Conservation (phyloP, 202 grass and related monocot genomes). For the Carex arenaria region DNA sequence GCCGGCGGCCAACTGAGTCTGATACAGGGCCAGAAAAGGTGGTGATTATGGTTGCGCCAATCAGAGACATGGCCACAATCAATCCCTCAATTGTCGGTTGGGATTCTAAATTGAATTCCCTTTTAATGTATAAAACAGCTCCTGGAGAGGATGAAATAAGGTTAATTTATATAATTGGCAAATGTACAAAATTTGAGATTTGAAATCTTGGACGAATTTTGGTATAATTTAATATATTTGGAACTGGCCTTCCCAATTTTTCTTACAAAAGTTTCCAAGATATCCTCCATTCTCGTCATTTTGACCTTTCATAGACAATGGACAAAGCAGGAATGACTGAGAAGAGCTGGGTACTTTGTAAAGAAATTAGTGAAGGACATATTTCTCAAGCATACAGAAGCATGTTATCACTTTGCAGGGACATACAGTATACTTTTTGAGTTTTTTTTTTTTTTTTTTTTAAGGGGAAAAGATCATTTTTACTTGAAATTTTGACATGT, state of each 20-base stretch:
- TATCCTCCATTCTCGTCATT: not conserved
- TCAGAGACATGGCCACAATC: constrained; percentile 56
- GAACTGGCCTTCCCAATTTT: not conserved
- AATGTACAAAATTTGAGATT: not conserved
- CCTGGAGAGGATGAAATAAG: constrained; percentile 10
- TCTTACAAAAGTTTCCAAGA: not conserved
- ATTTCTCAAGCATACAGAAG: not conserved
- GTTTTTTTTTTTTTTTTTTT: not conserved
- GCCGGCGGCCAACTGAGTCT: constrained; percentile 40
- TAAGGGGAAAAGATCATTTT: not conserved
- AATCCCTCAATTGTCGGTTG: constrained; percentile 55
- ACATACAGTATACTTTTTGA: not conserved
- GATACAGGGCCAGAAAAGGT: constrained; percentile 75
- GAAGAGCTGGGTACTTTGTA: not conserved
- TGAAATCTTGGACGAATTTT: not conserved
- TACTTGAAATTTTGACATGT: not conserved
- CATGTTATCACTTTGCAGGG: not conserved
- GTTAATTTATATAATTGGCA: not conserved
- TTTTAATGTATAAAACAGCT: constrained; percentile 72
- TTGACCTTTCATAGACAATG: not conserved
- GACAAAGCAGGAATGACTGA: not conserved
- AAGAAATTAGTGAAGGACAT: not conserved
- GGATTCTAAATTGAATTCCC: constrained; percentile 45
- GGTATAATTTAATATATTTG: not conserved
- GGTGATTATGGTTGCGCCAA: constrained; percentile 68